phyloP scores from a whole-genome alignment of 75 land plant genomes.

The Selaginella moellendorffii region DNA sequence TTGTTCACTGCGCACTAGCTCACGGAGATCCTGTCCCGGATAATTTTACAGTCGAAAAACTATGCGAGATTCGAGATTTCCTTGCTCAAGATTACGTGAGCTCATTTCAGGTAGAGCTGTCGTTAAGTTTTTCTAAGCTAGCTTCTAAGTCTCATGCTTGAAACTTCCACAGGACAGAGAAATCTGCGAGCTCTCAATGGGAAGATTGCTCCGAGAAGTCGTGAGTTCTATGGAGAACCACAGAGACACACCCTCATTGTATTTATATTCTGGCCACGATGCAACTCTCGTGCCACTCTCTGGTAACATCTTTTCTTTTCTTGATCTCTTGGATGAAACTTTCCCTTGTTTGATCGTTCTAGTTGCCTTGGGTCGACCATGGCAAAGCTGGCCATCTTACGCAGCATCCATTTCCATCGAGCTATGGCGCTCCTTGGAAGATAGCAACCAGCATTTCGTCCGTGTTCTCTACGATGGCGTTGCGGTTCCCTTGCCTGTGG shows the following conservation, averaged over 20 bases:
- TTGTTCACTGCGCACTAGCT: constrained; percentile 4
- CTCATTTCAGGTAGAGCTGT: constrained; percentile 7
- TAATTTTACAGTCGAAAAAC: constrained; percentile 5
- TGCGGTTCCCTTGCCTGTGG: constrained; percentile 9
- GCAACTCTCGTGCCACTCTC: constrained; percentile 14
- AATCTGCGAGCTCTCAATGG: constrained; percentile 14
- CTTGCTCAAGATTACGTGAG: constrained; percentile 11
- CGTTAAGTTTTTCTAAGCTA: neutral
- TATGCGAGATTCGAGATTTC: constrained; percentile 6
- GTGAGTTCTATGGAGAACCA: neutral
- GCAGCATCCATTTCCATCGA: constrained; percentile 14
- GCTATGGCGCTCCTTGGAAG: constrained; percentile 8
- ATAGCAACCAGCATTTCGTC: constrained; percentile 3
- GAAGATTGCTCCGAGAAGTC: constrained; percentile 12
- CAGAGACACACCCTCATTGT: constrained; percentile 3
- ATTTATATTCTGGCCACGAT: constrained; percentile 16
- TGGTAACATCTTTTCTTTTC: constrained; percentile 5
- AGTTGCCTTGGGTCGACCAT: constrained; percentile 13
- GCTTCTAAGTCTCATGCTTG: neutral
- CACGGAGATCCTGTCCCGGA: constrained; percentile 14
- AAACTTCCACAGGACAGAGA: constrained; percentile 13
- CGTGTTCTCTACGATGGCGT: constrained; percentile 12
- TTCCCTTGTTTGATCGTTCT: neutral
- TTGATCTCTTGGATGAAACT: neutral
- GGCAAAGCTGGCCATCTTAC: constrained; percentile 14